Base-by-base conservation (phyloP, 179 eudicot species). In the Drosera spatulata region DNA sequence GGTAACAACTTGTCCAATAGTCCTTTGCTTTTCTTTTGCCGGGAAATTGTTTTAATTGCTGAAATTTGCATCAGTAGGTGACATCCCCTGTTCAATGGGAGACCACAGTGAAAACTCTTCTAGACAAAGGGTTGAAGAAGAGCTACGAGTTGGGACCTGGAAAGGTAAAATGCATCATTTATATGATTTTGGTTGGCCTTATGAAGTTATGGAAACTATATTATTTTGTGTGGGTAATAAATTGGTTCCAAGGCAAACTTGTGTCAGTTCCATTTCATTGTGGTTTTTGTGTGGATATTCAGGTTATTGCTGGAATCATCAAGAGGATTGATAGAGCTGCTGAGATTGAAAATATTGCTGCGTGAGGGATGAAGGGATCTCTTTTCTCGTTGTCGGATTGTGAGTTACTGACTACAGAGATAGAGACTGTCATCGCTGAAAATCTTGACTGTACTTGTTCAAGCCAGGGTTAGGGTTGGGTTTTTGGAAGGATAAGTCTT, bases 21-120 rank as follows among this genome's bases (percentile, higher is more conserved):
- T 8, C 43, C 12, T 39, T 2, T 11, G 6, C 41, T 10, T 47
- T 15, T 14, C 49, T 12, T 10, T 47, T 7, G 37, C 12, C 3
- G 38, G 14, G 57, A 46, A 61, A n/a, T 42, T 61, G 10, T 42
- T 58, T 49, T 13, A 10, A 33, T 51, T 39, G 39, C 39, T 56
- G 40, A 53, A 64, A 40, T 33, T 58, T 6, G 39, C 51, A 43
- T 51, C 59, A 41, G 7, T 63, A 91, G 98, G 98, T 84, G 65
- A 91, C 96, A 4, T 91, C 91, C 60, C 96, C 96, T 5, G 95
- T 91, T 70, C 96, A 85, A 66, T 88, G 96, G 97, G 97, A 91
- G 70, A 84, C 91, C 49, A 88, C 96, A n/a, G 70, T 85, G 75
- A 88, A 82, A 74, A 83, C 84, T 47, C 78, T 91, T 59, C 71